Conservation (phyloP, 306 rosid species). For the Sphenostylis stenocarpa region DNA sequence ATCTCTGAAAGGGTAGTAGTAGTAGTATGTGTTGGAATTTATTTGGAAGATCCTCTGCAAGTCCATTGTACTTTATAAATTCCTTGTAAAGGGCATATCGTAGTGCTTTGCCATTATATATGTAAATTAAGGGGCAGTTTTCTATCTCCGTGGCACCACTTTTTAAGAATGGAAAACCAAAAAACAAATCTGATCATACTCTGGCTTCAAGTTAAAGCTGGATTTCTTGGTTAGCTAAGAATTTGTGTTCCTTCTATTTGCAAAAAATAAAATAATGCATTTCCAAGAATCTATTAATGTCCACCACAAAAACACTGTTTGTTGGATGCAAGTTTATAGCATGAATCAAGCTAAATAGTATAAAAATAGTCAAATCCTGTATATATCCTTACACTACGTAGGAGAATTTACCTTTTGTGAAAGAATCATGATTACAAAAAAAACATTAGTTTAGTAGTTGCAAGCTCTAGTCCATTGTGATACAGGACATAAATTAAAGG, state of each 20-base stretch:
- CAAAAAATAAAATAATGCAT: neutral
- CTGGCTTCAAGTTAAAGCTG: neutral
- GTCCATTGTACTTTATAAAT: slow-evolving; percentile 17
- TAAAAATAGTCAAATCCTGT: neutral
- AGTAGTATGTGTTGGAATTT: slow-evolving; percentile 32
- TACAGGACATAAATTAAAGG: slow-evolving; percentile 10
- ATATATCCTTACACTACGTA: slow-evolving; percentile 9
- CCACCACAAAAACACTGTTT: neutral
- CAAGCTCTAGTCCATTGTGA: slow-evolving; percentile 3
- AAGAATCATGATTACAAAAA: neutral
- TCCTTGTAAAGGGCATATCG: slow-evolving; percentile 2
- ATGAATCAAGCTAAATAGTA: neutral
- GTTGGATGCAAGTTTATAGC: slow-evolving; percentile 1
- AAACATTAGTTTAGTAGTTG: slow-evolving; percentile 24
- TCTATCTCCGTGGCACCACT: neutral
- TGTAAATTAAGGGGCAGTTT: neutral
- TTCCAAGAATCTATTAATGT: neutral
- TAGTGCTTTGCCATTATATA: slow-evolving; percentile 16
- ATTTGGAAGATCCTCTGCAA: slow-evolving; percentile 25
- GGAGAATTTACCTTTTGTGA: slow-evolving; percentile 6
- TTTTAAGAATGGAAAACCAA: slow-evolving; percentile 1
- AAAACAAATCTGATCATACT: neutral
- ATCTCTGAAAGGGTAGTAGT: slow-evolving; percentile 10
- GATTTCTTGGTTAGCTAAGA: neutral
- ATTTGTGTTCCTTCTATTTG: slow-evolving; percentile 15